phyloP scores from a whole-genome alignment of 2,329 filamentous ascomycete species.

The Nigrospora sphaerica region DNA sequence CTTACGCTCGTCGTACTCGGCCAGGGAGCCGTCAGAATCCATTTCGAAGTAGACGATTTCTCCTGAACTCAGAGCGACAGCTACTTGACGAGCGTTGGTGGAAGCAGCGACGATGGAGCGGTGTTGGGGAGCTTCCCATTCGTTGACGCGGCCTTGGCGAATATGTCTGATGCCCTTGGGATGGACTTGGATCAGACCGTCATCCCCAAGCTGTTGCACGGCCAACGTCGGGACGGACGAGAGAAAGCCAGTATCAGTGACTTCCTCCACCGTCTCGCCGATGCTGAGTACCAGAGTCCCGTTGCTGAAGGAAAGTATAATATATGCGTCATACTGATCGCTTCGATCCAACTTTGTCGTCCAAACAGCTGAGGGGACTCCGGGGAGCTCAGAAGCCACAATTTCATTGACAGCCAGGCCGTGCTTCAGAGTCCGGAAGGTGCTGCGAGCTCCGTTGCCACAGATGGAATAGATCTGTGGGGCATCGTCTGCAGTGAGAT shows the following conservation, averaged over 20 bases:
- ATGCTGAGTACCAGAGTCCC: constrained; percentile 90
- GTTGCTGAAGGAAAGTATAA: constrained; percentile 88
- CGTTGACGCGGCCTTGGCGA: constrained; percentile 69
- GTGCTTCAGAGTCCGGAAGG: constrained; percentile 87
- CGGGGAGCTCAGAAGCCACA: constrained; percentile 85
- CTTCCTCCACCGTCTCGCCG: constrained; percentile 93
- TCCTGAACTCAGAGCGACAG: constrained; percentile 87
- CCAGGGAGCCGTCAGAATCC: constrained; percentile 82
- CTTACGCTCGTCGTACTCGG: constrained; percentile 91
- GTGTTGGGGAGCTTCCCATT: constrained; percentile 91
- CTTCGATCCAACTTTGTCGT: constrained; percentile 78
- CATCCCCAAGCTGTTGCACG: constrained; percentile 88
- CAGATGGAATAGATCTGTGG: constrained; percentile 94
- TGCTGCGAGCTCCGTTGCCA: constrained; percentile 80
- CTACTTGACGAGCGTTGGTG: constrained; percentile 88
- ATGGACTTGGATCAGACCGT: constrained; percentile 88
- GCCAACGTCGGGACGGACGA: constrained; percentile 83
- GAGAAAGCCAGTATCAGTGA: constrained; percentile 87
- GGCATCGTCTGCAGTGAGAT: constrained; percentile 84
- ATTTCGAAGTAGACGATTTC: constrained; percentile 99
- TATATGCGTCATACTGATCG: constrained; percentile 88
- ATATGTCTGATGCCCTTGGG: constrained; percentile 95
- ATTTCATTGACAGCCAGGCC: constrained; percentile 91
- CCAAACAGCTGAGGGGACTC: constrained; percentile 89
- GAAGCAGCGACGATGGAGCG: constrained; percentile 91